phyloP scores from a whole-genome alignment of 2,329 filamentous ascomycete genomes.

The Lachnellula hyalina region DNA sequence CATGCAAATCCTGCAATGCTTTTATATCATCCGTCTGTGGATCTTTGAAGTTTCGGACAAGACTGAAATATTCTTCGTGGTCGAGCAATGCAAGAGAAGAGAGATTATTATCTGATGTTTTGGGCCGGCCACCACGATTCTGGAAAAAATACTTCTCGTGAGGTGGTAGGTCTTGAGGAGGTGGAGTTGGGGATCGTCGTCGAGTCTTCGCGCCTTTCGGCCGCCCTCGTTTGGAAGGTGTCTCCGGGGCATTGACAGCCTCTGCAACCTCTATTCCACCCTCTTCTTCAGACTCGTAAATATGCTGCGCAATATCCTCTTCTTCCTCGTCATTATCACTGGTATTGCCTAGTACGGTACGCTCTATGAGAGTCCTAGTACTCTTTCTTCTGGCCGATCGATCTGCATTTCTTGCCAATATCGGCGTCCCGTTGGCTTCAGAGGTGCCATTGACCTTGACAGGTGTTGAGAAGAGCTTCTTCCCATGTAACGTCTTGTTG shows the following conservation, averaged over 20 bases:
- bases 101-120: constrained; percentile 84
- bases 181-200: constrained; percentile 54
- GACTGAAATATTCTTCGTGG: constrained; percentile 84
- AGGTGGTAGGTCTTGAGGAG: constrained; percentile 73
- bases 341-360: constrained; percentile 55
- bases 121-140: constrained; percentile 73
- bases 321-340: constrained; percentile 70
- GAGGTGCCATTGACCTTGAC: constrained; percentile 14
- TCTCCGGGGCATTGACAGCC: constrained; percentile 34
- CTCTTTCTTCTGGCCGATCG: constrained; percentile 85
- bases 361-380: constrained; percentile 68
- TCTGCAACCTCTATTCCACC: constrained; percentile 31
- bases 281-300: constrained; percentile 53
- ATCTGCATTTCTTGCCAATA: constrained; percentile 49
- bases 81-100: constrained; percentile 70
- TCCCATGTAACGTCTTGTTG: constrained; percentile 16
- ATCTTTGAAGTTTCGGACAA: constrained; percentile 57
- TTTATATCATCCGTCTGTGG: constrained; percentile 65
- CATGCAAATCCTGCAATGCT: constrained; percentile 69
- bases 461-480: constrained; percentile 29
- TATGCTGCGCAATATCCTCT: constrained; percentile 62
- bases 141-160: constrained; percentile 94
- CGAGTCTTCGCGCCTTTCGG: constrained; percentile 42
- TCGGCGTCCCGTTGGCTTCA: constrained; percentile 22
- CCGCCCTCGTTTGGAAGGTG: constrained; percentile 48